Evolutionary conservation across 2,329 filamentous ascomycete species (phyloP).

Genomic region (Xylariaceae sp.): DNA sequence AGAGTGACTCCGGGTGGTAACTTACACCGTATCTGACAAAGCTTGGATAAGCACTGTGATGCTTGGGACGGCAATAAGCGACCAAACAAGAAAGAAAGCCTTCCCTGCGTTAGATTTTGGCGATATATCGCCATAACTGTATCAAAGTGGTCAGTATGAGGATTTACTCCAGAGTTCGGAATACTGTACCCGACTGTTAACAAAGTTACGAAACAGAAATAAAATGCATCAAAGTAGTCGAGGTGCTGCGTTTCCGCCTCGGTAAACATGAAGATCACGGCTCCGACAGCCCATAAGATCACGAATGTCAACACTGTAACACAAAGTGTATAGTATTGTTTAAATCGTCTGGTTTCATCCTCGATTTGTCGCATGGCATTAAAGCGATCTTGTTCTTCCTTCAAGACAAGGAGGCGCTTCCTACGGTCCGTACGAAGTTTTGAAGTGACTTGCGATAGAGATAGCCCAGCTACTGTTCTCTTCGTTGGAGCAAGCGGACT

Average conservation of each 20-base stretch:
- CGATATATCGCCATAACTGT: conserved; percentile 6
- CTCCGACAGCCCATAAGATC: conserved; percentile 6
- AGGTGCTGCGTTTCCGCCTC: conserved; percentile 5
- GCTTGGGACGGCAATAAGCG: conserved; percentile 7
- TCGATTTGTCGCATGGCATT: conserved; percentile 10
- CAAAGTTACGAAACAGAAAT: conserved; percentile 12
- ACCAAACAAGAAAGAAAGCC: conserved; percentile 10
- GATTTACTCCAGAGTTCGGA: no score
- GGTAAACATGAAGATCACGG: conserved; percentile 9
- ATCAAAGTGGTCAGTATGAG: not conserved
- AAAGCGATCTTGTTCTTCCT: conserved; percentile 9
- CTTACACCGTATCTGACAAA: conserved; percentile 6
- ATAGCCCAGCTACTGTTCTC: not conserved
- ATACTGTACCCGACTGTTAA: conserved; percentile 7
- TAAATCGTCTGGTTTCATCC: conserved; percentile 8
- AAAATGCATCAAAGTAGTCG: conserved; percentile 10
- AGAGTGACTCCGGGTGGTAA: not conserved
- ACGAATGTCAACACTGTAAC: conserved; percentile 3
- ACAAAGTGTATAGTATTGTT: conserved; percentile 8
- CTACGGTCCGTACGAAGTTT: not conserved
- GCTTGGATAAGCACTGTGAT: conserved; percentile 10
- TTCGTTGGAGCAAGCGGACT: not conserved
- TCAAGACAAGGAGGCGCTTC: conserved; percentile 4
- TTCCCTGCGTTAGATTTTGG: conserved; percentile 9
- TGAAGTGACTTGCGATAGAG: not conserved